Evolutionary conservation across 2,329 filamentous ascomycete species (phyloP).

Genomic region (Sporothrix humicola): DNA sequence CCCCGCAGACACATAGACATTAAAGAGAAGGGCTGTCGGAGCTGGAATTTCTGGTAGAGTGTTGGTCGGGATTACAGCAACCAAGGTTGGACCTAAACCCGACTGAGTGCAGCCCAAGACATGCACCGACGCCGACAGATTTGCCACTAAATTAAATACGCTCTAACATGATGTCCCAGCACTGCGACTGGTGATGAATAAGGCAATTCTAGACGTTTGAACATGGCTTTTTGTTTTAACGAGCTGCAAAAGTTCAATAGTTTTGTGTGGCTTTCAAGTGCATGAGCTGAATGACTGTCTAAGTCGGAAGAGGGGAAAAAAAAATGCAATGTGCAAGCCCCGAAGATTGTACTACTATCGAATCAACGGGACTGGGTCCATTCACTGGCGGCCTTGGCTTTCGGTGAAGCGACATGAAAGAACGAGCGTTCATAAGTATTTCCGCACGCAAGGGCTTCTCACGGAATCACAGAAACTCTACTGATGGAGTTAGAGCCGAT

Average conservation of each 20-base stretch:
- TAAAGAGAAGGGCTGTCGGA: background rate
- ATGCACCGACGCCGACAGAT: background rate
- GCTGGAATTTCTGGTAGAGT: background rate
- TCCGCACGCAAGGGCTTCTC: too few species aligned
- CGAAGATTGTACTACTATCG: background rate
- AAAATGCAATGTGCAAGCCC: background rate
- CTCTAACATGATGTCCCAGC: background rate
- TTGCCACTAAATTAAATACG: background rate
- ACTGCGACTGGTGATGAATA: conserved; percentile 3
- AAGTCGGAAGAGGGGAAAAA: background rate
- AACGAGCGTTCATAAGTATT: too few species aligned
- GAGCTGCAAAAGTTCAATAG: background rate
- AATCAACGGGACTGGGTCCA: too few species aligned
- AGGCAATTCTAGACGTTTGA: background rate
- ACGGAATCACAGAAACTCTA: too few species aligned
- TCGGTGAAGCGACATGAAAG: background rate
- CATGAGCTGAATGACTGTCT: background rate
- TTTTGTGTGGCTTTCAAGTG: background rate
- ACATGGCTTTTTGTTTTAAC: background rate
- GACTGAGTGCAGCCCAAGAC: background rate
- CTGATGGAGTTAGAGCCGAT: background rate
- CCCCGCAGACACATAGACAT: background rate
- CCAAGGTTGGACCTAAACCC: conserved; percentile 2
- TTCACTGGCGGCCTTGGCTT: background rate
- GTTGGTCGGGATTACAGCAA: conserved; percentile 11